These are phyloP conservation scores for Clonostachys sp. DNA, from an alignment of 2,329 filamentous ascomycete genomes.

Conservation along the genomic window DNA sequence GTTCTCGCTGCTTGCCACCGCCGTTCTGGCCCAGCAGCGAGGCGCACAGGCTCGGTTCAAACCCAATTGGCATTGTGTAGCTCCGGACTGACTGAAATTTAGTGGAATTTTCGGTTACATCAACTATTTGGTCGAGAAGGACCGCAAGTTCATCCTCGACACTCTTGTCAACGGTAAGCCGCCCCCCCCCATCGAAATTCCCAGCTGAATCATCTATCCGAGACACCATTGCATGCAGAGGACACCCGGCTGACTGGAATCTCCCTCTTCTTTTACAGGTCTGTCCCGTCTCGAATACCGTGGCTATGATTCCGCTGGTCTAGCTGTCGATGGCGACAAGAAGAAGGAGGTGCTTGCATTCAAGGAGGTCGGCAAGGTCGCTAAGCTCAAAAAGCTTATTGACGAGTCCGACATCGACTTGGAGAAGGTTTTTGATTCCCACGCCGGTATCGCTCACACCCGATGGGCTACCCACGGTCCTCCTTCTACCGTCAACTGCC, in stretches of 20 bases:
- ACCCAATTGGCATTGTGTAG: background rate
- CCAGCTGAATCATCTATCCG: slow-evolving; percentile 52
- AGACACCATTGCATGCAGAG: slow-evolving; percentile 52
- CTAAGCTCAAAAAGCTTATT: slow-evolving; percentile 91
- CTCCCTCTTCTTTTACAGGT: slow-evolving; percentile 34
- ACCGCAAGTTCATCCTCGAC: slow-evolving; percentile 92
- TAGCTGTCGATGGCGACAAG: slow-evolving; percentile 96
- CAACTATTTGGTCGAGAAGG: slow-evolving; percentile 99
- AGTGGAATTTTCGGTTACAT: slow-evolving; percentile 98
- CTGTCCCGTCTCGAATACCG: slow-evolving; percentile 96
- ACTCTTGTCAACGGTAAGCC: slow-evolving; percentile 89
- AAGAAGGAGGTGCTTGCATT: slow-evolving; percentile 96
- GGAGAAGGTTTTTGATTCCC: slow-evolving; percentile 92
- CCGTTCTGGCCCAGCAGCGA: slow-evolving; percentile 1
- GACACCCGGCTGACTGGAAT: slow-evolving; percentile 15
- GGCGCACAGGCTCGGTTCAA: background rate
- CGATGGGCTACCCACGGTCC: slow-evolving; percentile 97
- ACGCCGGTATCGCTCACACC: slow-evolving; percentile 98
- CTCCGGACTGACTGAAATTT: slow-evolving; percentile 2
- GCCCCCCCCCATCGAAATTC: slow-evolving; percentile 25
- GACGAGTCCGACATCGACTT: slow-evolving; percentile 78
- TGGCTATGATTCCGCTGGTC: slow-evolving; percentile 95
- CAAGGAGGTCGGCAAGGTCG: slow-evolving; percentile 99
- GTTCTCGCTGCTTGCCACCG: slow-evolving; percentile 2
- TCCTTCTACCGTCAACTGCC: slow-evolving; percentile 92